These are phyloP conservation scores for Schrenkiella parvula DNA, from an alignment of 345 rosid genomes.

Conservation along the genomic window DNA sequence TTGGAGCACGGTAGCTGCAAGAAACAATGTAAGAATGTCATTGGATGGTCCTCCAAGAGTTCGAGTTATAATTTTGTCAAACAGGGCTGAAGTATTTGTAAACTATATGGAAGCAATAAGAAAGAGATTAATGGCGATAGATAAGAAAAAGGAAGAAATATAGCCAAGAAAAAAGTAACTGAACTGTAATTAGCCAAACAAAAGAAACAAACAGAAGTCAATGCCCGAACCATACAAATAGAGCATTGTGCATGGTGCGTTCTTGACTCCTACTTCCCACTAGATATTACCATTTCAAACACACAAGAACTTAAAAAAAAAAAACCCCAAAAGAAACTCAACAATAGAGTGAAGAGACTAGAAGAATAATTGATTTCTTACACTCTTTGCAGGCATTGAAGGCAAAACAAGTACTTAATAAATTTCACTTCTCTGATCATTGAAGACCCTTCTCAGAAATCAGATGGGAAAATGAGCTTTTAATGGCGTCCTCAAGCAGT, in stretches of 20 bases:
- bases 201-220: constrained; percentile 61
- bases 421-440: constrained; percentile 23
- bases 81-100: background rate
- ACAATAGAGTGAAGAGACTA: constrained; percentile 15
- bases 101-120: background rate
- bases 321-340: constrained; percentile 5
- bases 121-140: background rate
- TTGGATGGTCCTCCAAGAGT: background rate
- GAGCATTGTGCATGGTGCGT: constrained; percentile 65
- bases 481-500: constrained; percentile 25
- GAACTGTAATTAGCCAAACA: background rate
- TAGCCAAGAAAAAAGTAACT: background rate
- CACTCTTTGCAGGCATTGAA: constrained; percentile 20
- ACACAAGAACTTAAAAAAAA: background rate
- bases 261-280: constrained; percentile 75
- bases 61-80: background rate
- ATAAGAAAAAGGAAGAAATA: background rate
- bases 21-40: background rate
- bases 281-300: constrained; percentile 17
- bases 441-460: constrained; percentile 29
- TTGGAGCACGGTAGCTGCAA: background rate
- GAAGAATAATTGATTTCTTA: constrained; percentile 25
- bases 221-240: constrained; percentile 89
- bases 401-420: constrained; percentile 6
- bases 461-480: constrained; percentile 25